Percentiles rank a stretch among this genome's conserved stretches.
These are phyloP conservation scores for Sarocladiaceae sp. DNA, from an alignment of 2,329 filamentous ascomycete genomes.

Conservation along the genomic window DNA sequence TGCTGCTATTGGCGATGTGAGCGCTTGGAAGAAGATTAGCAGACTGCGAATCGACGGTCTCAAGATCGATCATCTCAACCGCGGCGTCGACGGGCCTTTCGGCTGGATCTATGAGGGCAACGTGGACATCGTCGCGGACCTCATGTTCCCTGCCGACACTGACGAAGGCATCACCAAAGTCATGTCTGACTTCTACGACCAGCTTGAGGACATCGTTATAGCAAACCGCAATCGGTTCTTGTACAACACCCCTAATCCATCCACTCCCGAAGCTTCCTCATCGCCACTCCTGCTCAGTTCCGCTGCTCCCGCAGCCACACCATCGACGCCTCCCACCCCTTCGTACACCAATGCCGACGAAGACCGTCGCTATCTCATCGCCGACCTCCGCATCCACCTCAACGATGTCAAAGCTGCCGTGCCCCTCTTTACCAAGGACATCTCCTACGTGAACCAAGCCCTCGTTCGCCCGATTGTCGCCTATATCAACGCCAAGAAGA, in stretches of 20 bases:
- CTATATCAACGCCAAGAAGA: conserved; percentile 92
- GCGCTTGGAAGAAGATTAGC: conserved; percentile 92
- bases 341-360: conserved; percentile 32
- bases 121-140: conserved; percentile 91
- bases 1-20: conserved; percentile 53
- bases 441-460: conserved; percentile 94
- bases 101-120: conserved; percentile 98
- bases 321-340: neutral
- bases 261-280: neutral
- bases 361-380: conserved; percentile 75
- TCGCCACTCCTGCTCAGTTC: conserved; percentile 17
- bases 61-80: conserved; percentile 92
- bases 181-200: conserved; percentile 95
- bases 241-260: conserved; percentile 33
- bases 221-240: conserved; percentile 63
- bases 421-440: conserved; percentile 82
- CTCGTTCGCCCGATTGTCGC: conserved; percentile 93
- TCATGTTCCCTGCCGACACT: conserved; percentile 85
- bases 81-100: conserved; percentile 87
- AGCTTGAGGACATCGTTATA: conserved; percentile 85
- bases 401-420: conserved; percentile 93
- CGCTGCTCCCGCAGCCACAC: conserved; percentile 10
- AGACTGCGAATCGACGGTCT: conserved; percentile 87
- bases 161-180: conserved; percentile 89
- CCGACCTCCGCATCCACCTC: conserved; percentile 90